Conservation (phyloP, 1,284 basidiomycete species). For the Apiotrichum siamense region DNA sequence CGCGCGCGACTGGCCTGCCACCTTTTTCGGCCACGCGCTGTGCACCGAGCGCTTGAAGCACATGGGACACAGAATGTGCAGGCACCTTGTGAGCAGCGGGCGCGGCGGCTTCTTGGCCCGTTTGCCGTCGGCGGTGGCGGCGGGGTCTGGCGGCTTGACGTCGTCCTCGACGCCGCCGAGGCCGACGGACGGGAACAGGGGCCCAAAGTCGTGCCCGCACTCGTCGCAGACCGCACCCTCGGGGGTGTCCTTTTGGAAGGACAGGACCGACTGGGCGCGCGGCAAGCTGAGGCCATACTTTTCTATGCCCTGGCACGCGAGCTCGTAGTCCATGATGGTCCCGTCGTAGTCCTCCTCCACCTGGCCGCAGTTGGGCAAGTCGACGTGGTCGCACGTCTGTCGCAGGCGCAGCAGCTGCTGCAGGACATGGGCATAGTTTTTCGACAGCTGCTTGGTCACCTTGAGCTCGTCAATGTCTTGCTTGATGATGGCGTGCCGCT, state of each 20-base stretch:
- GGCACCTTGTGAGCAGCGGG: slow-evolving; percentile 76
- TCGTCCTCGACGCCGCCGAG: slow-evolving; percentile 52
- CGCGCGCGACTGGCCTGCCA: slow-evolving; percentile 55
- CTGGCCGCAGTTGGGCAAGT: slow-evolving; percentile 62
- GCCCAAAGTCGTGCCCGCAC: slow-evolving; percentile 71
- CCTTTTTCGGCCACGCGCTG: slow-evolving; percentile 68
- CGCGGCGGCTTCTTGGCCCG: slow-evolving; percentile 38
- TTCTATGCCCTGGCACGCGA: slow-evolving; percentile 66
- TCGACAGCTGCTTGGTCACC: slow-evolving; percentile 74
- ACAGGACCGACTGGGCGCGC: slow-evolving; percentile 72
- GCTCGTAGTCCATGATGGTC: slow-evolving; percentile 66
- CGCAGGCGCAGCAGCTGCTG: slow-evolving; percentile 91
- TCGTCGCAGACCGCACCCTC: slow-evolving; percentile 81
- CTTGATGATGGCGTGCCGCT: slow-evolving; percentile 54
- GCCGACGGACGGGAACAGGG: slow-evolving; percentile 43
- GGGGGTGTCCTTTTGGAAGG: slow-evolving; percentile 67
- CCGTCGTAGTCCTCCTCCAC: slow-evolving; percentile 51
- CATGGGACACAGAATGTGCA: slow-evolving; percentile 79
- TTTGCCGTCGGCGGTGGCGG: slow-evolving; percentile 27
- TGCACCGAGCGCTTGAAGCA: slow-evolving; percentile 74
- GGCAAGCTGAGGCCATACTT: slow-evolving; percentile 71
- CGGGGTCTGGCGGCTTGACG: slow-evolving; percentile 25
- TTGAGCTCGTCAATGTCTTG: slow-evolving; percentile 60
- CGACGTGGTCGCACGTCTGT: slow-evolving; percentile 95
- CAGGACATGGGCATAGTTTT: slow-evolving; percentile 95